Conservation (phyloP, 1,284 basidiomycete species). For the Apiotrichum akiyoshidainum region DNA sequence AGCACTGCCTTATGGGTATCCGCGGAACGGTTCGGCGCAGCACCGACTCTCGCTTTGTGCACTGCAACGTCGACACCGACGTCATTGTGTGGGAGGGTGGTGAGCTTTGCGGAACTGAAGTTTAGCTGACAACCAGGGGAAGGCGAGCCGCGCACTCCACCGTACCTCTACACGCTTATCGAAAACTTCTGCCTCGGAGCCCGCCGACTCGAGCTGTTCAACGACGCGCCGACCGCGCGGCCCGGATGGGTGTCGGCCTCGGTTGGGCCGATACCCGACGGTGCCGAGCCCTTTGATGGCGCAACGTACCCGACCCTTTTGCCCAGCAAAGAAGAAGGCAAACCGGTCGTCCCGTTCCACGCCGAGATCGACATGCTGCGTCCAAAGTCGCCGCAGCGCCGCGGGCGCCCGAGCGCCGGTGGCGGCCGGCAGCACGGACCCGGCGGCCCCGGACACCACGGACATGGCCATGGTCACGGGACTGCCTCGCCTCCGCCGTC, state of each 20-base stretch:
- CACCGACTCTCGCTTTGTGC: slow-evolving; percentile 91
- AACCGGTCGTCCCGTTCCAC: slow-evolving; percentile 28
- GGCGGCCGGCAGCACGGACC: neutral
- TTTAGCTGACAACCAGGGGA: slow-evolving; percentile 53
- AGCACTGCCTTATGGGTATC: slow-evolving; percentile 98
- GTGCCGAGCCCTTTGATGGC: slow-evolving; percentile 50
- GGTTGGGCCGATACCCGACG: slow-evolving; percentile 28
- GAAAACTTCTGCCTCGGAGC: slow-evolving; percentile 97
- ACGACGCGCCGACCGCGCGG: slow-evolving; percentile 66
- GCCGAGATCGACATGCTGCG: slow-evolving; percentile 73
- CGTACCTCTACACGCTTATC: slow-evolving; percentile 90
- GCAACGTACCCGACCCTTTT: slow-evolving; percentile 56
- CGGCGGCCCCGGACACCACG: too few species aligned
- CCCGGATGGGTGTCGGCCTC: slow-evolving; percentile 91
- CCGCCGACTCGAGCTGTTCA: slow-evolving; percentile 87
- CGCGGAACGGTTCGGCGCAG: slow-evolving; percentile 91
- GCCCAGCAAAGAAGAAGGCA: slow-evolving; percentile 26
- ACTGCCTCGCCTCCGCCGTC: slow-evolving; percentile 2
- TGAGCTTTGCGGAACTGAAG: slow-evolving; percentile 20
- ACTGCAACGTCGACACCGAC: slow-evolving; percentile 98
- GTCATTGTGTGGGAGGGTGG: slow-evolving; percentile 78
- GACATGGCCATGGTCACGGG: neutral
- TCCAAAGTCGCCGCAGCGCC: slow-evolving; percentile 70
- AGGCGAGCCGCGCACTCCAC: slow-evolving; percentile 68
- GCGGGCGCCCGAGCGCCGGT: neutral